phyloP scores from a whole-genome alignment of 1,284 basidiomycete genomes.

The Melampsora larici-populina region DNA sequence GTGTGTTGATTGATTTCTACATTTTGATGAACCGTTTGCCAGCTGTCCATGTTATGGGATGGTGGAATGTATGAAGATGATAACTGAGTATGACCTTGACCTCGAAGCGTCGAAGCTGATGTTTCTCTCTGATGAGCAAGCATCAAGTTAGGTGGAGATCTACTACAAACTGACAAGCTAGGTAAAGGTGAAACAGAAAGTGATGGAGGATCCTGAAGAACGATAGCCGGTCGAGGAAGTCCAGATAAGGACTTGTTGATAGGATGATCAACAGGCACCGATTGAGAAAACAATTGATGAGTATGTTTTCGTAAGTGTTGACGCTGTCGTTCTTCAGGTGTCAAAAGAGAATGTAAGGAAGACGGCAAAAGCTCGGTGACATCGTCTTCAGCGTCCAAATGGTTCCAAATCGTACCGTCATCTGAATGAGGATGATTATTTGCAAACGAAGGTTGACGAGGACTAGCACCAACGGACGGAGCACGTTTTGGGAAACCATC shows the following conservation, averaged over 20 bases:
- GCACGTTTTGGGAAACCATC: constrained; percentile 44
- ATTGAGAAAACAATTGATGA: constrained; percentile 27
- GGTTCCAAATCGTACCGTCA: constrained; percentile 18
- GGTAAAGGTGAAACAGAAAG: constrained; percentile 39
- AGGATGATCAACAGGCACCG: constrained; percentile 32
- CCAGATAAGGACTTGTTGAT: constrained; percentile 12
- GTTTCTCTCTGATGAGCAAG: constrained; percentile 17
- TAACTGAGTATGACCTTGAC: constrained; percentile 3
- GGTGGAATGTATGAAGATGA: constrained; percentile 38
- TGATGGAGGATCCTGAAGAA: neutral
- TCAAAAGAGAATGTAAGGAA: constrained; percentile 78
- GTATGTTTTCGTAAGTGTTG: constrained; percentile 42
- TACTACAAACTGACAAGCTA: neutral
- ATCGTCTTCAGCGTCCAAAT: constrained; percentile 53
- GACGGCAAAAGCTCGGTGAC: constrained; percentile 75
- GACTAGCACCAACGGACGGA: constrained; percentile 45
- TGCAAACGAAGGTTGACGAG: neutral
- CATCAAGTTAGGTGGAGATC: neutral
- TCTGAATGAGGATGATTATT: neutral
- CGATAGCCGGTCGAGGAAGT: neutral
- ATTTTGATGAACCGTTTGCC: neutral
- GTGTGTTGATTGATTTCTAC: neutral
- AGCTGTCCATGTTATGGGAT: neutral
- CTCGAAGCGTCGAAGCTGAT: constrained; percentile 6
- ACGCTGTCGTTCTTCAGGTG: constrained; percentile 73